Evolutionary conservation across 1,284 basidiomycete genomes (phyloP).

Genomic region (Ceratobasidium sp.): DNA sequence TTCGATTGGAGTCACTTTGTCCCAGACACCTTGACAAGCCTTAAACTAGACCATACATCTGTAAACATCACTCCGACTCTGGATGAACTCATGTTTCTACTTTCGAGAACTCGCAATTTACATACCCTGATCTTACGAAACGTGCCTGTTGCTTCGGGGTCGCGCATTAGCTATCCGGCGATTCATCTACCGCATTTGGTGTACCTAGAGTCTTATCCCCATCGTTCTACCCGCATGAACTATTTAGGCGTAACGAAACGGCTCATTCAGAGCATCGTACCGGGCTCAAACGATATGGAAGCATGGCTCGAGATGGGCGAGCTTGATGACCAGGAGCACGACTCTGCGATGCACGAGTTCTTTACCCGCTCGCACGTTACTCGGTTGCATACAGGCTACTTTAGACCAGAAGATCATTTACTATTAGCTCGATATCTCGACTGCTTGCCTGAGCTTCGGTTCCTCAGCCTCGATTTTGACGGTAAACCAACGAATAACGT

Average conservation of each 20-base stretch:
- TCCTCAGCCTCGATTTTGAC: too few relatives aligned
- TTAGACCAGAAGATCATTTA: constrained; percentile 5
- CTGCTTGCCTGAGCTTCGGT: too few relatives aligned
- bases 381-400: neutral
- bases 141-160: neutral
- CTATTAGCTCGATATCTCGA: neutral
- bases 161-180: neutral
- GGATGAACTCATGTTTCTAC: neutral
- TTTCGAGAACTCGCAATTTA: neutral
- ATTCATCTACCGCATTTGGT: neutral
- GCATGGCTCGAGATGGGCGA: constrained; percentile 2
- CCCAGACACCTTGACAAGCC: neutral
- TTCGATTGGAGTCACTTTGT: neutral
- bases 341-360: too few relatives aligned
- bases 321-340: too few relatives aligned
- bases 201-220: too few relatives aligned
- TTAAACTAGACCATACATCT: neutral
- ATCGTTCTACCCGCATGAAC: too few relatives aligned
- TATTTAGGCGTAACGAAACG: neutral
- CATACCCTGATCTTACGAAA: constrained; percentile 1
- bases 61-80: neutral
- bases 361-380: too few relatives aligned
- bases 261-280: constrained; percentile 6
- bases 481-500: neutral
- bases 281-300: neutral